phyloP scores from a whole-genome alignment of 2,329 filamentous ascomycete species.

The Madurella mycetomatis region DNA sequence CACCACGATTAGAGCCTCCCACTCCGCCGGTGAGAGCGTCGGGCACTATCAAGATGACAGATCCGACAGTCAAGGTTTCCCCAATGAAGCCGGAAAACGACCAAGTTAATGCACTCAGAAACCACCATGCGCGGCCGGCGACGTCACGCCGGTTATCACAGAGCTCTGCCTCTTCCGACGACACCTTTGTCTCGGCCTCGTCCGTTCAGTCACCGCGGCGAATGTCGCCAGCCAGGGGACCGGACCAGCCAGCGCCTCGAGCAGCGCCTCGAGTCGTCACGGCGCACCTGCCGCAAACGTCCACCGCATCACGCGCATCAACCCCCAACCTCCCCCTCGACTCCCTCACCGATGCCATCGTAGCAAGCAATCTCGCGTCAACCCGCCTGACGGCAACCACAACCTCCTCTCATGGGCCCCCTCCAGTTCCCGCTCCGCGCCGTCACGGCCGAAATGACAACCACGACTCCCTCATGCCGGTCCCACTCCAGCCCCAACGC shows the following conservation, averaged over 20 bases:
- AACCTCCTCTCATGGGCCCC: constrained; percentile 34
- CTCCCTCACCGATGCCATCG: constrained; percentile 67
- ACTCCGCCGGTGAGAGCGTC: constrained; percentile 14
- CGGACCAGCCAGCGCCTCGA: neutral
- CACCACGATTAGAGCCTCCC: constrained; percentile 33
- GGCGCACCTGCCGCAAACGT: constrained; percentile 18
- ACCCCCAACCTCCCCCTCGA: constrained; percentile 50
- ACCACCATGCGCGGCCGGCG: neutral
- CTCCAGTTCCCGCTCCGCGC: constrained; percentile 34
- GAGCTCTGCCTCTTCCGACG: constrained; percentile 39
- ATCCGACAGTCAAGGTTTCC: neutral
- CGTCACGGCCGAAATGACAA: constrained; percentile 26
- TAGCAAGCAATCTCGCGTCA: constrained; percentile 69
- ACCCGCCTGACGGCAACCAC: constrained; percentile 43
- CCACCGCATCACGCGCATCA: constrained; percentile 11
- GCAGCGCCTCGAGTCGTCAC: neutral
- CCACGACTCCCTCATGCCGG: constrained; percentile 8
- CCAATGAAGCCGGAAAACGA: neutral
- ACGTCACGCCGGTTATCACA: constrained; percentile 20
- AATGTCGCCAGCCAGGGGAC: constrained; percentile 22
- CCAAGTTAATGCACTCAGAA: neutral
- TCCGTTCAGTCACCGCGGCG: constrained; percentile 27
- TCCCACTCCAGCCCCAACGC: constrained; percentile 19
- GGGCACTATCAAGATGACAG: neutral
- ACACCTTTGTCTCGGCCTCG: constrained; percentile 42